A percentile compares a stretch with the other conserved stretches of the same genome.
These are phyloP conservation scores for Acanthamoeba sp. DNA, from an alignment of 208 protist genomes.

Conservation along the genomic window DNA sequence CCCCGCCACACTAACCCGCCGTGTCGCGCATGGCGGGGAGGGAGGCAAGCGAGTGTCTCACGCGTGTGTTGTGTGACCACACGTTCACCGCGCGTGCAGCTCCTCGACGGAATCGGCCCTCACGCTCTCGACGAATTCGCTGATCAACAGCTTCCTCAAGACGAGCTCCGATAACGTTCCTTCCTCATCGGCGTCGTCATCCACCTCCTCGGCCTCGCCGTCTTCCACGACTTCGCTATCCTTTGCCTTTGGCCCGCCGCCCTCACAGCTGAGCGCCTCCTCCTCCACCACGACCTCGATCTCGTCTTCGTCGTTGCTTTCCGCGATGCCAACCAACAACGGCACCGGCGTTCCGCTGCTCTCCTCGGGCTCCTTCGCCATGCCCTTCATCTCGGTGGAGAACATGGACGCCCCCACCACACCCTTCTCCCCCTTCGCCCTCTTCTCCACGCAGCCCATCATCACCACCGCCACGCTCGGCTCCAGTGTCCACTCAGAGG, in stretches of 20 bases:
- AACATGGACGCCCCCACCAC: neutral
- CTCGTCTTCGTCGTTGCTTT: neutral
- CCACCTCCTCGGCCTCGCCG: neutral
- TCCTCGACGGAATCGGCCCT: constrained; percentile 13
- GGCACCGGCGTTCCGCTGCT: neutral
- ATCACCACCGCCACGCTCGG: neutral
- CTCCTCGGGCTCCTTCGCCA: constrained; percentile 7
- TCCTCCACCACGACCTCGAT: neutral
- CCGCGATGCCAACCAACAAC: too few relatives aligned
- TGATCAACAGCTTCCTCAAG: constrained; percentile 45
- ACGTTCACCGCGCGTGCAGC: neutral
- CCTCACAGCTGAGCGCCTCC: neutral
- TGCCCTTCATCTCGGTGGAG: constrained; percentile 48
- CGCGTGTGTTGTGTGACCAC: neutral
- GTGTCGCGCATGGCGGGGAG: too few relatives aligned
- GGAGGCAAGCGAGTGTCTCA: too few relatives aligned
- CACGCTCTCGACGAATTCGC: constrained; percentile 13
- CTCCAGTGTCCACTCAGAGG: neutral
- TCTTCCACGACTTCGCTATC: constrained; percentile 13
- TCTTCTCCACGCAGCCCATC: constrained; percentile 17
- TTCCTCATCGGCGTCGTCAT: neutral
- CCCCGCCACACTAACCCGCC: neutral
- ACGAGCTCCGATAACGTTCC: neutral
- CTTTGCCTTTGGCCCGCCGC: neutral
- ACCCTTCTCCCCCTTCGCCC: neutral